Conservation (phyloP, 495 filamentous ascomycete species). For the Lepraria neglecta region DNA sequence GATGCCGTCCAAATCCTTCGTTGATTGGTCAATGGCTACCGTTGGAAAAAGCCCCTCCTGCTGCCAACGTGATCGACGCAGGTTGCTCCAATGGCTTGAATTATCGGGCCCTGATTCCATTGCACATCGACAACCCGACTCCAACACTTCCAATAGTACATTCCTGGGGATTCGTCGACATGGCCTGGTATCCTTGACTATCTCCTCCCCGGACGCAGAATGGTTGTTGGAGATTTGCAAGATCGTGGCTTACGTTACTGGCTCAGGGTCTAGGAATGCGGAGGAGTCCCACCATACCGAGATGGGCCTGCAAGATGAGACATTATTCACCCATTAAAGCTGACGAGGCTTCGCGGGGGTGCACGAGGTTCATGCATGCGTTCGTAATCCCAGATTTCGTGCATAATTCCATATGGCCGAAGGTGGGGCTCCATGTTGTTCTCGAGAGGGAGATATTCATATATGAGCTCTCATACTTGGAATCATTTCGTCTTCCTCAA, state of each 20-base stretch:
- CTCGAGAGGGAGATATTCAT: neutral
- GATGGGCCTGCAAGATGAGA: neutral
- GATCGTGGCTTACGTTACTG: neutral
- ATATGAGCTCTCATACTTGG: neutral
- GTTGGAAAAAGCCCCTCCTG: neutral
- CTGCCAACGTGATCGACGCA: neutral
- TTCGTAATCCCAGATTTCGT: neutral
- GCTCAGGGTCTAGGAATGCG: neutral
- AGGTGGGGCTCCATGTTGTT: conserved; percentile 1
- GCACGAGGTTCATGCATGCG: neutral
- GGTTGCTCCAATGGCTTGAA: neutral
- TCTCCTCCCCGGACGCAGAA: neutral
- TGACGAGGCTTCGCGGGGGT: conserved; percentile 12
- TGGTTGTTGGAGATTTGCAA: neutral
- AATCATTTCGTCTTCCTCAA: neutral
- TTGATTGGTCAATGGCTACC: neutral
- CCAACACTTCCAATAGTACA: too few relatives aligned
- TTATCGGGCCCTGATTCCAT: neutral
- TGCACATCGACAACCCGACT: neutral
- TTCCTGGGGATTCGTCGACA: neutral
- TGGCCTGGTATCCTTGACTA: too few relatives aligned
- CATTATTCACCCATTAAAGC: neutral
- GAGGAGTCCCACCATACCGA: conserved; percentile 1
- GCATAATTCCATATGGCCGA: conserved; percentile 7
- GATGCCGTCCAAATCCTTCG: neutral